These are phyloP conservation scores for Vanrija pseudolonga DNA, from an alignment of 1,284 basidiomycete species.

Conservation along the genomic window DNA sequence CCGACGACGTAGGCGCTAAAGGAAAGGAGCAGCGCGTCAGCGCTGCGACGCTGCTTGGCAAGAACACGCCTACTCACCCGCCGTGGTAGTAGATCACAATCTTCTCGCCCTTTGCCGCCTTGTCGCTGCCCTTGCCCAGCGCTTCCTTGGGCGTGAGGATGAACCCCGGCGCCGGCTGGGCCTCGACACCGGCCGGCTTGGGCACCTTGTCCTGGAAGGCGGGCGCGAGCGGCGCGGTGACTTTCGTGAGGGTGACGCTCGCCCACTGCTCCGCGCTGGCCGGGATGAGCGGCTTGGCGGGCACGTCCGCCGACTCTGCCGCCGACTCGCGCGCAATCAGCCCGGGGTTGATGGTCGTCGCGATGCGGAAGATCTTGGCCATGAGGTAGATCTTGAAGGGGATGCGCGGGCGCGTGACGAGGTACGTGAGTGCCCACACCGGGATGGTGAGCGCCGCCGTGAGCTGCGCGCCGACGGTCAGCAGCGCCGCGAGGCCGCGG, in stretches of 20 bases:
- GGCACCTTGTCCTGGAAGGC: not conserved
- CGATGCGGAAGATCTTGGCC: too few relatives aligned
- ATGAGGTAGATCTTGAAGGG: too few relatives aligned
- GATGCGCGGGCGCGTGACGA: too few relatives aligned
- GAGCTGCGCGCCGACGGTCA: too few relatives aligned
- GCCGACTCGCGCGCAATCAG: too few relatives aligned
- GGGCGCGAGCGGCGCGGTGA: not conserved
- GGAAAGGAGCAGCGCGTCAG: not conserved
- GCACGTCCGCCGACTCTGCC: too few relatives aligned
- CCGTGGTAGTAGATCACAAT: constrained; percentile 26
- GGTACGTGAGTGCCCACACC: too few relatives aligned
- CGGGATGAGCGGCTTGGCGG: too few relatives aligned
- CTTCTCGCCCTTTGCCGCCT: constrained; percentile 19
- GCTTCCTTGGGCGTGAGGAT: constrained; percentile 17
- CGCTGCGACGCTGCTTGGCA: not conserved
- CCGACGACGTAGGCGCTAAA: constrained; percentile 10
- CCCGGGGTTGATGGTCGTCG: too few relatives aligned
- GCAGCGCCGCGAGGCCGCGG: too few relatives aligned
- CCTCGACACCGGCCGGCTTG: not conserved
- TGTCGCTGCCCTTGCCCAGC: constrained; percentile 1
- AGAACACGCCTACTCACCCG: constrained; percentile 5
- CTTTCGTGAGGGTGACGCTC: not conserved
- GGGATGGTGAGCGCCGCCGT: too few relatives aligned
- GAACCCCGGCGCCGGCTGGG: constrained; percentile 9
- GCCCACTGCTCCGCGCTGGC: not conserved